Base-by-base conservation (phyloP, 2,329 filamentous ascomycete genomes). In the Herpotrichia juniperi region DNA sequence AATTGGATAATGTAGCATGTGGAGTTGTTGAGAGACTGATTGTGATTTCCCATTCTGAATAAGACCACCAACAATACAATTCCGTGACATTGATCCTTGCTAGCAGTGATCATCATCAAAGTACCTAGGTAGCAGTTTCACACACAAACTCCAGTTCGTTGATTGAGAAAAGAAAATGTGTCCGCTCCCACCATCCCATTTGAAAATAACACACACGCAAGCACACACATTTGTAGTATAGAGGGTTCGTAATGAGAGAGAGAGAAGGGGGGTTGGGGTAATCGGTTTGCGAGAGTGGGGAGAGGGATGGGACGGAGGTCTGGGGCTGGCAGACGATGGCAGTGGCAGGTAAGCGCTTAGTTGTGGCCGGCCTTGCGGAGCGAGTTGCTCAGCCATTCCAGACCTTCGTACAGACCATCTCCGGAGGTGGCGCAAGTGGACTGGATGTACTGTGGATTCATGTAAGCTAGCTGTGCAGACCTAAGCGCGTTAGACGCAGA, bases 341-440 rank as follows among this genome's bases (percentile, higher is more conserved):
- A 48, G 46, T 55, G 62, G 57, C 64, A 14, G 40, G 50, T 44
- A 60, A 47, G 53, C 40, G 46, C 58, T 70, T 73, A 80, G 68
- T 78, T 74, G 76, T 80, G 78, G 61, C 78, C 78, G 51, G 78
- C 77, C 76, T 81, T 81, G 76, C 78, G 78, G 68, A 81, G 78
- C 58, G 78, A 79, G 74, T 79, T 80, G 76, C 77, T 79, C 73
- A 81, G 71, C 78, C 78, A 81, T 68, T 81, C 93, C 73, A 97
- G 91, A 87, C 93, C 93, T 83, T 97, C 93, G 81, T 97, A 97
- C 73, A 97, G 90, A 91, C 93, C 93, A 79, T 97, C 94, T 86
- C 93, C 93, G 65, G 93, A 96, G 68, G 94, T 97, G 78, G 93
- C 93, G 83, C 93, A 97, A 76, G 94, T 97, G 64, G 93, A 96